These are phyloP conservation scores for Euphorbia tirucalli DNA, from an alignment of 345 rosid genomes.

Conservation along the genomic window DNA sequence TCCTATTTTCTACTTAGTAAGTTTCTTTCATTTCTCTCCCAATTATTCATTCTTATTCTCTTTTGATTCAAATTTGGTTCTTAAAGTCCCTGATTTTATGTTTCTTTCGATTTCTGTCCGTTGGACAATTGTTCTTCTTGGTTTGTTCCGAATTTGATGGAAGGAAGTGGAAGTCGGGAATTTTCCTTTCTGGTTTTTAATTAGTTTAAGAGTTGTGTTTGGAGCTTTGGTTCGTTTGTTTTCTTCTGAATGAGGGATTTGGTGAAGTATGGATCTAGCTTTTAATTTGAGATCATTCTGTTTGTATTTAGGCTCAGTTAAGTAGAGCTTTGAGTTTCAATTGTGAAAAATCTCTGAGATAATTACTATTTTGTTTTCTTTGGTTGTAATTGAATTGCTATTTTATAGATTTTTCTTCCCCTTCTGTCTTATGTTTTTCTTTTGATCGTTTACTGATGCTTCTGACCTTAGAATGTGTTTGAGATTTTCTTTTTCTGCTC, in stretches of 20 bases:
- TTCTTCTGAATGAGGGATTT: neutral
- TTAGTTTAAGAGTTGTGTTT: neutral
- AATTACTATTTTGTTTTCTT: neutral
- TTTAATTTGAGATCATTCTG: neutral
- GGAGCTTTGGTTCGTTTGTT: neutral
- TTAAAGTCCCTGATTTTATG: neutral
- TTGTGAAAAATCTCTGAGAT: neutral
- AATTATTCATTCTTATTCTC: neutral
- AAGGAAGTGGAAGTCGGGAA: neutral
- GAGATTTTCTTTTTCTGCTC: neutral
- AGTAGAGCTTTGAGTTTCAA: neutral
- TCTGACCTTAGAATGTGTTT: neutral
- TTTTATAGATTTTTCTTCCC: neutral
- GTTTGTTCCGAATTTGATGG: constrained; percentile 11
- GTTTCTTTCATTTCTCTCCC: neutral
- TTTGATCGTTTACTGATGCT: neutral
- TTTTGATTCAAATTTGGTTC: neutral
- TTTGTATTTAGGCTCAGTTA: constrained; percentile 1
- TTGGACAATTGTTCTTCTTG: constrained; percentile 2
- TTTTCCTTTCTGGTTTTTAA: neutral
- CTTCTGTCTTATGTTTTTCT: neutral
- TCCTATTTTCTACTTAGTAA: constrained; percentile 26
- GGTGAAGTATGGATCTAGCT: constrained; percentile 9
- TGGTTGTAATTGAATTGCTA: neutral
- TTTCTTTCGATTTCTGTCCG: neutral